These are phyloP conservation scores for Ophiobolus disseminans DNA, from an alignment of 2,329 filamentous ascomycete species.

Conservation along the genomic window DNA sequence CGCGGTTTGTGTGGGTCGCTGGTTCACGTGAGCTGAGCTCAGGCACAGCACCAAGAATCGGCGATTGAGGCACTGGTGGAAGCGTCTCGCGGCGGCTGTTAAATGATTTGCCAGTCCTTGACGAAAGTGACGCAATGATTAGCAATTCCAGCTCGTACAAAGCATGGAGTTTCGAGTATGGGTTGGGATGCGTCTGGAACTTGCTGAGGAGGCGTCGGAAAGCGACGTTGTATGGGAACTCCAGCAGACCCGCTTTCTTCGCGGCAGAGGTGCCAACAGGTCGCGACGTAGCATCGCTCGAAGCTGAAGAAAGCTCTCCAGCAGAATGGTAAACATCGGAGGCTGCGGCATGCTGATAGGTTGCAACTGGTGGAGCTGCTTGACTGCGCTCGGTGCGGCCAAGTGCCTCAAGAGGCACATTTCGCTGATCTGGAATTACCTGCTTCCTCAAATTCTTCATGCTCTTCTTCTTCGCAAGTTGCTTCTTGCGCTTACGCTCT, in stretches of 20 bases:
- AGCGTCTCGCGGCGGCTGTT: conserved; percentile 50
- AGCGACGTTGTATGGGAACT: conserved; percentile 81
- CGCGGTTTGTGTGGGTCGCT: conserved; percentile 50
- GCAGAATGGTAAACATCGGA: conserved; percentile 51
- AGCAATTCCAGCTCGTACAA: conserved; percentile 84
- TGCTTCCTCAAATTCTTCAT: conserved; percentile 65
- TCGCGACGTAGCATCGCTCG: conserved; percentile 54
- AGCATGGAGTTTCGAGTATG: conserved; percentile 82
- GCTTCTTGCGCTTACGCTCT: conserved; percentile 49
- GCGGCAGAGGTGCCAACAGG: conserved; percentile 50
- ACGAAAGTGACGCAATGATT: conserved; percentile 75
- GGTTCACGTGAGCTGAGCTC: conserved; percentile 55
- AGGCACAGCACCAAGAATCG: conserved; percentile 53
- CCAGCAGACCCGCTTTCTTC: conserved; percentile 55
- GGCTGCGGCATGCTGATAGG: conserved; percentile 51
- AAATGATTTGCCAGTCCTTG: conserved; percentile 58
- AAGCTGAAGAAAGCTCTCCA: conserved; percentile 54
- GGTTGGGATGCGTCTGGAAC: conserved; percentile 89
- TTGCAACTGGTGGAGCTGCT: conserved; percentile 52
- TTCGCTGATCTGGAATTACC: conserved; percentile 43
- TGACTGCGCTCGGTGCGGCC: conserved; percentile 51
- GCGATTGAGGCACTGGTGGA: conserved; percentile 53
- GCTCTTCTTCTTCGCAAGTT: conserved; percentile 56
- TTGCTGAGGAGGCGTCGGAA: conserved; percentile 81
- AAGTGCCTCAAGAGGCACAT: conserved; percentile 52